Evolutionary conservation across 1,284 basidiomycete genomes (phyloP).

Genomic region (Sporisorium graminicola): DNA sequence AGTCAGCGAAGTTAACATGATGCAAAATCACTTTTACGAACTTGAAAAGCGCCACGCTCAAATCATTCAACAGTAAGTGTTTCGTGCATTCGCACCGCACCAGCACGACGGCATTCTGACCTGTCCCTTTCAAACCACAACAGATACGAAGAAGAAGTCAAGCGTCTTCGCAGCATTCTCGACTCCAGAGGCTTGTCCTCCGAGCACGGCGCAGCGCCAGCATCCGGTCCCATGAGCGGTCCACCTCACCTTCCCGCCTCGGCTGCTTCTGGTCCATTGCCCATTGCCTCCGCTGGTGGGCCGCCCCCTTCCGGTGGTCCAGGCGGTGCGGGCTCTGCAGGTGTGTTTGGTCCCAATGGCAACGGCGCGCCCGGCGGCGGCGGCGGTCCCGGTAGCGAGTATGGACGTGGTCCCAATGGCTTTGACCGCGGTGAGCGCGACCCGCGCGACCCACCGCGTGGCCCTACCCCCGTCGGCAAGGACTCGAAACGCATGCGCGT

Average conservation of each 20-base stretch:
- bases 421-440: conserved; percentile 67
- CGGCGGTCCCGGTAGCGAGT: conserved; percentile 49
- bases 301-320: conserved; percentile 71
- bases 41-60: conserved; percentile 81
- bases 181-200: conserved; percentile 69
- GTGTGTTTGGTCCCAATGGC: conserved; percentile 53
- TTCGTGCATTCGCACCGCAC: background rate
- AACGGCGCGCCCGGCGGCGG: conserved; percentile 33
- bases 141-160: conserved; percentile 80
- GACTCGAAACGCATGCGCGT: conserved; percentile 55
- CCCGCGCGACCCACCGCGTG: conserved; percentile 62
- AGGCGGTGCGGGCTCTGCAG: conserved; percentile 65
- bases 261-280: conserved; percentile 51
- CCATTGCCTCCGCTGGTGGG: conserved; percentile 70
- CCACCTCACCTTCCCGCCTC: conserved; percentile 57
- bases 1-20: conserved; percentile 60
- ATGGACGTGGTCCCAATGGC: conserved; percentile 48
- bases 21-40: conserved; percentile 78
- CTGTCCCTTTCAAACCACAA: background rate
- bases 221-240: conserved; percentile 46
- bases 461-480: conserved; percentile 66
- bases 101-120: background rate
- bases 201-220: conserved; percentile 48
- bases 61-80: conserved; percentile 75
- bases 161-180: conserved; percentile 77